These are phyloP conservation scores for Leccinum aurantiacum DNA, from an alignment of 768 basidiomycete species.

Conservation along the genomic window DNA sequence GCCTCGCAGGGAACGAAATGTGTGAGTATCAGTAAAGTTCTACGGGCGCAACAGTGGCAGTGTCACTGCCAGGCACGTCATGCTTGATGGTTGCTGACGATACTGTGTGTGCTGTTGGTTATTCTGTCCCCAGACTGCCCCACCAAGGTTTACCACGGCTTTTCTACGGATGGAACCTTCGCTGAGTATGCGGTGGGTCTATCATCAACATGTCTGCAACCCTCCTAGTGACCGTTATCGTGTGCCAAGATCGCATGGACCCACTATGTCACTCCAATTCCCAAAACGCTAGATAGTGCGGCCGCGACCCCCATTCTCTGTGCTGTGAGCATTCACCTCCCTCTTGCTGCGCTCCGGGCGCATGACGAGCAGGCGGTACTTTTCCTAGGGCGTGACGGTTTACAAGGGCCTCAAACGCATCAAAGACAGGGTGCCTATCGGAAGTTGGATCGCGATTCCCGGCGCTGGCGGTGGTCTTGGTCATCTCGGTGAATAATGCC, in stretches of 20 bases:
- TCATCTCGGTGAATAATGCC: constrained; percentile 33
- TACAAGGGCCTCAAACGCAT: constrained; percentile 46
- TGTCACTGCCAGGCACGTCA: not conserved
- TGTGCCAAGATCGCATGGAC: constrained; percentile 33
- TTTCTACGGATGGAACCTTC: constrained; percentile 46
- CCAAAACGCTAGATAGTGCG: constrained; percentile 39
- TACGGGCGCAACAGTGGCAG: not conserved
- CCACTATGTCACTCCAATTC: constrained; percentile 45
- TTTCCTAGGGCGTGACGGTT: constrained; percentile 39
- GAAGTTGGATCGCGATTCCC: constrained; percentile 42
- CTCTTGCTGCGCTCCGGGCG: not conserved
- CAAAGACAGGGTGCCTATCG: constrained; percentile 25
- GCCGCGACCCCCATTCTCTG: constrained; percentile 46
- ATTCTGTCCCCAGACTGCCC: constrained; percentile 17
- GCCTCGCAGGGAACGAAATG: constrained; percentile 38
- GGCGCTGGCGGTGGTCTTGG: constrained; percentile 45
- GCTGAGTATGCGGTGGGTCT: constrained; percentile 36
- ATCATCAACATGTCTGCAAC: not conserved
- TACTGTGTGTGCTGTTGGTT: not conserved
- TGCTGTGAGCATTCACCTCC: constrained; percentile 27
- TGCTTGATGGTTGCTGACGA: not conserved
- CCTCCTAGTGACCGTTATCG: not conserved
- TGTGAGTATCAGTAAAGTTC: constrained; percentile 14
- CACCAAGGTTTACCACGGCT: constrained; percentile 28
- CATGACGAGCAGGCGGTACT: not conserved